Conservation (phyloP, 2,329 filamentous ascomycete species). For the Claviceps maximensis region DNA sequence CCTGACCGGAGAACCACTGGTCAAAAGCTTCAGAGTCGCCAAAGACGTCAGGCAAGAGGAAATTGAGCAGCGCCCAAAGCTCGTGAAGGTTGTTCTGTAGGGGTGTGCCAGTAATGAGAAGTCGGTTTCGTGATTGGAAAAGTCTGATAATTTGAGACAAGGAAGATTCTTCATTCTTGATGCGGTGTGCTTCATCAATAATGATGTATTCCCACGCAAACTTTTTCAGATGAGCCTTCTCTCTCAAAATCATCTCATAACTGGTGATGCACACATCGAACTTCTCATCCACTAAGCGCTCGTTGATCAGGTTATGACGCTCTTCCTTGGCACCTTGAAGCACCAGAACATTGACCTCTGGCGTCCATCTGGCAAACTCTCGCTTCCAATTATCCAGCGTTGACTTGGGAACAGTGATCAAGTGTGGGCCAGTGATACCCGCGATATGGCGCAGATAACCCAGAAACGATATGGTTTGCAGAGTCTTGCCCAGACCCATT, state of each 20-base stretch:
- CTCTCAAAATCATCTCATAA: constrained; percentile 96
- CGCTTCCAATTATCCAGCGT: constrained; percentile 98
- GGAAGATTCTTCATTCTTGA: constrained; percentile 98
- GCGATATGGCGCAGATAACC: constrained; percentile 88
- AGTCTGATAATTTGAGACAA: constrained; percentile 91
- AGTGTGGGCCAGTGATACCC: constrained; percentile 79
- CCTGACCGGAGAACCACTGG: constrained; percentile 90
- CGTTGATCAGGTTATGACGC: constrained; percentile 74
- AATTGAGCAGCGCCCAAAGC: constrained; percentile 94
- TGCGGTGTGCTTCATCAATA: constrained; percentile 93
- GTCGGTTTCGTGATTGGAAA: constrained; percentile 88
- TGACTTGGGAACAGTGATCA: constrained; percentile 88
- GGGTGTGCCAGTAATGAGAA: constrained; percentile 92
- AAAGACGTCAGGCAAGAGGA: constrained; percentile 94
- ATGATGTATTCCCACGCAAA: constrained; percentile 99
- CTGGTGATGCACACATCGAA: constrained; percentile 98
- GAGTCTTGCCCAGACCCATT: constrained; percentile 95
- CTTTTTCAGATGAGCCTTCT: constrained; percentile 90
- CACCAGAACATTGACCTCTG: constrained; percentile 86
- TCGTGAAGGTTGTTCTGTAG: constrained; percentile 97
- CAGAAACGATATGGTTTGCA: constrained; percentile 94
- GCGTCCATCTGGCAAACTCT: constrained; percentile 88
- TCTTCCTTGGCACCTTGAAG: constrained; percentile 94
- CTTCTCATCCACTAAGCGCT: constrained; percentile 81
- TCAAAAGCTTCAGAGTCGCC: constrained; percentile 95